Conservation (phyloP, 225 moss, liverwort and hornwort genomes). For the Neckera pumila region DNA sequence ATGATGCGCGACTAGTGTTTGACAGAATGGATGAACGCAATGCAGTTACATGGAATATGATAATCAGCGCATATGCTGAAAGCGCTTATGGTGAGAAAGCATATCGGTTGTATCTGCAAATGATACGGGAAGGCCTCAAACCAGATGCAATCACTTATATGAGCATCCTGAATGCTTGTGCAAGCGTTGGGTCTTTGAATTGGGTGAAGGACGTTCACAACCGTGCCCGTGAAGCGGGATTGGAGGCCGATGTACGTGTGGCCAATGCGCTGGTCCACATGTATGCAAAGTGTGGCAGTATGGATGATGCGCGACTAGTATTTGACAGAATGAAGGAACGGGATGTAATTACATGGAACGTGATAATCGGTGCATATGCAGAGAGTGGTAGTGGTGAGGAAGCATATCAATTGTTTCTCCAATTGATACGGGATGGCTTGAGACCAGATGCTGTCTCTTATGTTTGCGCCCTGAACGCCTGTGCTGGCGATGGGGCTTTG, state of each 20-base stretch:
- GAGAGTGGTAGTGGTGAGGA: neutral
- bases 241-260: neutral
- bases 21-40: neutral
- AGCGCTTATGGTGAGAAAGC: neutral
- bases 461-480: neutral
- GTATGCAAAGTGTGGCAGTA: neutral
- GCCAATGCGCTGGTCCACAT: neutral
- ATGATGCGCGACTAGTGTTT: neutral
- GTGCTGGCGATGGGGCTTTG: neutral
- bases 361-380: neutral
- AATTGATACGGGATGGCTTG: neutral
- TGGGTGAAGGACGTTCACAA: neutral
- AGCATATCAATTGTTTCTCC: neutral
- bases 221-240: neutral
- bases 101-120: neutral
- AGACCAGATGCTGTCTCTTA: neutral
- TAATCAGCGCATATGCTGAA: neutral
- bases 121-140: neutral
- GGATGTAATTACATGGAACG: neutral
- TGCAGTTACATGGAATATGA: neutral
- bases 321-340: neutral
- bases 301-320: neutral
- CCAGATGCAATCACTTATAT: neutral
- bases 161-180: neutral
- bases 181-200: neutral